Evolutionary conservation across 371 early-diverging fungal species (phyloP).

Genomic region (Mucor piriformis): DNA sequence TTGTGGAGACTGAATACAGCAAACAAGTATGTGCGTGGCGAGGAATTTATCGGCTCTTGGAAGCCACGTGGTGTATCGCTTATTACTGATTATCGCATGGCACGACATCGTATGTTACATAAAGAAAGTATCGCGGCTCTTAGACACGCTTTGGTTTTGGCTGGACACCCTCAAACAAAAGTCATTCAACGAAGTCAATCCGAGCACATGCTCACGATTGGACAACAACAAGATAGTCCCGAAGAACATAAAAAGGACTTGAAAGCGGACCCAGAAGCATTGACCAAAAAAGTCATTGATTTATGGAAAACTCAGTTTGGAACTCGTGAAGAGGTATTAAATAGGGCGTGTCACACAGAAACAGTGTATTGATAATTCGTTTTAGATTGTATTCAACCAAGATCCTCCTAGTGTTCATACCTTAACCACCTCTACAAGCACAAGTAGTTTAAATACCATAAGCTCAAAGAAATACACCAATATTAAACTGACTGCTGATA

Average conservation of each 20-base stretch:
- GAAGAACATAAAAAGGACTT: not conserved
- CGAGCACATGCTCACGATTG: not conserved
- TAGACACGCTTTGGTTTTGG: slow-evolving; percentile 39
- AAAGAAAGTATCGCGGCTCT: slow-evolving; percentile 57
- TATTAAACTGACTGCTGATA: slow-evolving; percentile 27
- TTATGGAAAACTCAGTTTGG: slow-evolving; percentile 52
- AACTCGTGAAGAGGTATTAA: slow-evolving; percentile 47
- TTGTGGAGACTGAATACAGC: slow-evolving; percentile 77
- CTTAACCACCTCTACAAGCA: slow-evolving; percentile 15
- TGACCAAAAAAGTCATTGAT: slow-evolving; percentile 34
- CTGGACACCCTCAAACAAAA: slow-evolving; percentile 27
- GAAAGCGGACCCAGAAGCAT: slow-evolving; percentile 9
- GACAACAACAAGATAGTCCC: not conserved
- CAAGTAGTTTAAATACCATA: slow-evolving; percentile 4
- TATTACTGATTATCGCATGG: slow-evolving; percentile 60
- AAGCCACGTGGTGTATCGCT: slow-evolving; percentile 75
- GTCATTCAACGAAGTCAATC: slow-evolving; percentile 17
- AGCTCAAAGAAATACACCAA: slow-evolving; percentile 19
- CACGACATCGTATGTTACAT: slow-evolving; percentile 33
- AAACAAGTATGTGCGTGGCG: slow-evolving; percentile 84
- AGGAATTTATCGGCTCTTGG: slow-evolving; percentile 80
- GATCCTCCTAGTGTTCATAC: slow-evolving; percentile 29
- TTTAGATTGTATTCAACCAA: slow-evolving; percentile 29
- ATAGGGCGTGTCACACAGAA: not conserved
- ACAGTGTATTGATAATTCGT: not conserved